Percentiles rank a stretch among this genome's conserved stretches.
Evolutionary conservation across 305 asterid species (phyloP).

Genomic region (Fraxinus sp.): DNA sequence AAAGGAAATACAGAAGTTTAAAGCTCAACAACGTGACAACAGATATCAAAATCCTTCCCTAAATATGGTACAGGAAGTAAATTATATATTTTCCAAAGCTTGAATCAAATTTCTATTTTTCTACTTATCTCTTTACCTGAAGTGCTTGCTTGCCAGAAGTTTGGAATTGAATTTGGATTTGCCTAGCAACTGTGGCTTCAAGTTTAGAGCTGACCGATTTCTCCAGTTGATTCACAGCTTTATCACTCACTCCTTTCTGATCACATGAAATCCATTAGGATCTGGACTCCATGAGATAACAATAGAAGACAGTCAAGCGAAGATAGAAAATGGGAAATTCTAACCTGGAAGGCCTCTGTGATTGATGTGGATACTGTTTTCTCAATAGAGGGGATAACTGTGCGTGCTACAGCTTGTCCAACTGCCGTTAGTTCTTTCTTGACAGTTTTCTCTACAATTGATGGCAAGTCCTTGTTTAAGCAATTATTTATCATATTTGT

Average conservation of each 20-base stretch:
- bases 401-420: slow-evolving; percentile 74
- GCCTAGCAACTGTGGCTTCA: slow-evolving; percentile 77
- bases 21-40: background rate
- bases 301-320: slow-evolving; percentile 6
- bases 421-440: slow-evolving; percentile 68
- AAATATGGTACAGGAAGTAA: background rate
- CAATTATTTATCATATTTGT: slow-evolving; percentile 52
- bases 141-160: slow-evolving; percentile 93
- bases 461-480: slow-evolving; percentile 72
- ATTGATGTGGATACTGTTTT: slow-evolving; percentile 66
- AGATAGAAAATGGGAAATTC: slow-evolving; percentile 21
- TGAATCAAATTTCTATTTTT: background rate
- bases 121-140: slow-evolving; percentile 48
- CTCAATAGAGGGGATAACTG: slow-evolving; percentile 65
- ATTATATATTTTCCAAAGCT: background rate
- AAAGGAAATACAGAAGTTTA: background rate
- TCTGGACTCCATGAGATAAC: slow-evolving; percentile 19
- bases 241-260: slow-evolving; percentile 94
- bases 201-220: slow-evolving; percentile 78
- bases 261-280: slow-evolving; percentile 34
- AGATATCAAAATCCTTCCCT: background rate
- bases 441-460: slow-evolving; percentile 63
- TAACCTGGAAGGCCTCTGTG: slow-evolving; percentile 78
- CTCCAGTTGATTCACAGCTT: slow-evolving; percentile 79
- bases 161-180: slow-evolving; percentile 83